Evolutionary conservation across 768 basidiomycete genomes (phyloP), one percentile per base, ranked within the genome.

Genomic region (Lenzites betulinus): DNA sequence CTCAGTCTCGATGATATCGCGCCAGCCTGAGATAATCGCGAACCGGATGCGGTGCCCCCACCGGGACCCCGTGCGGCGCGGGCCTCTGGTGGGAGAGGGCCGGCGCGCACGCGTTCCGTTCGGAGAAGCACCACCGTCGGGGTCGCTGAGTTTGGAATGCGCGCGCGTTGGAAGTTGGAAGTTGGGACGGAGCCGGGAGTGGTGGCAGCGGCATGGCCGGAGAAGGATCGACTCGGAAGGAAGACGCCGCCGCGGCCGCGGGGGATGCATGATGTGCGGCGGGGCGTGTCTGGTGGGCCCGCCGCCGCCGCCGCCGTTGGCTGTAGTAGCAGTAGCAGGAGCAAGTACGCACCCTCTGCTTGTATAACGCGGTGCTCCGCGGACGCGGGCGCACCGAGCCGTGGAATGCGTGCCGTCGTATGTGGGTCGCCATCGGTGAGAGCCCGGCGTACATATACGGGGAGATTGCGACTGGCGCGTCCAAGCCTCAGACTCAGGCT

Each of bases 101-200:
- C 6, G 11, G 30, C 6, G 6, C 4, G 30, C 11, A 11, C 6
- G 30, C 4, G 30, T 33, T 11, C 6, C 6, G 11, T 11, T 22
- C 16, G 30, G 26, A 35, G 49, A 50, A 20, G 49, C 5, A 50
- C 33, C 30, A 33, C 30, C 33, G 26, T 30, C 30, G 16, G 33
- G 26, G 30, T 50, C 49, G 49, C 49, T 50, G 49, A 36, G 49
- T 50, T 50, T 50, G 49, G 30, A 50, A 50, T 50, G 33, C 28
- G 26, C 12, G 25, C 22, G n/a, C n/a, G n/a, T n/a, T n/a, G n/a
- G n/a, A n/a, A n/a, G n/a, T n/a, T n/a, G n/a, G 25, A 23, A 8
- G 49, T 18, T 2, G 44, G 44, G 8, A 46, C 20, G 23, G 13
- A 46, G 12, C 13, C 22, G 20, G 9, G 7, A 8, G 42, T 12